Percentiles rank a stretch among this genome's conserved stretches.
Conservation (phyloP, 805 yeast genomes). For the Metschnikowia borealis region DNA sequence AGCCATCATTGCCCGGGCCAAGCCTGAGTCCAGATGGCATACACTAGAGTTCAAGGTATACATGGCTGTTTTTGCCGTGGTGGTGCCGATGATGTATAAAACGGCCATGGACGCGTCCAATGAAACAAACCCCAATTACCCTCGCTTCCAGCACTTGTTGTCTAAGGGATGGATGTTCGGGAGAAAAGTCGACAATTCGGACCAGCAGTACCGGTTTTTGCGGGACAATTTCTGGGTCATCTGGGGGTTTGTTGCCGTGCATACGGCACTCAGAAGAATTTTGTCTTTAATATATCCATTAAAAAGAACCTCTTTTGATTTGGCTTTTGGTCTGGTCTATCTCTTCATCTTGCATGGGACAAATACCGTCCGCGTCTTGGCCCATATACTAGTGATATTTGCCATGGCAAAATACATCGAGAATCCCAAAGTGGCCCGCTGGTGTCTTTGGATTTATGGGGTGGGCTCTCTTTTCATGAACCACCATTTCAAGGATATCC, state of each 20-base stretch:
- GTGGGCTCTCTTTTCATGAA: slow-evolving; percentile 74
- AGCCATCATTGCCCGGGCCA: slow-evolving; percentile 28
- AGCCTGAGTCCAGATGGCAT: slow-evolving; percentile 60
- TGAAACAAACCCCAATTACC: slow-evolving; percentile 70
- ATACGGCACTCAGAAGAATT: slow-evolving; percentile 46
- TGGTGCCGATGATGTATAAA: slow-evolving; percentile 77
- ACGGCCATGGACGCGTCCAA: slow-evolving; percentile 80
- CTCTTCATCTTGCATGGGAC: slow-evolving; percentile 77
- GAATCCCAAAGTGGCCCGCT: slow-evolving; percentile 36
- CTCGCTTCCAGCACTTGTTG: slow-evolving; percentile 54
- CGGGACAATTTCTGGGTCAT: slow-evolving; percentile 73
- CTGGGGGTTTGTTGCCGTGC: slow-evolving; percentile 50
- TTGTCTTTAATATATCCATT: slow-evolving; percentile 18
- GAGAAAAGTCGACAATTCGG: slow-evolving; percentile 88
- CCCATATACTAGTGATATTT: slow-evolving; percentile 56
- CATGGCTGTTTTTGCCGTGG: slow-evolving; percentile 54
- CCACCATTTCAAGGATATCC: slow-evolving; percentile 56
- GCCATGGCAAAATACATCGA: slow-evolving; percentile 38
- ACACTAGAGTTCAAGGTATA: slow-evolving; percentile 75
- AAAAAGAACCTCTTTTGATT: slow-evolving; percentile 63
- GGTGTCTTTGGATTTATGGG: slow-evolving; percentile 72
- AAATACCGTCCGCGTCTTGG: slow-evolving; percentile 56
- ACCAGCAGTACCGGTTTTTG: slow-evolving; percentile 81
- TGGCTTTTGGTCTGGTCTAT: slow-evolving; percentile 65
- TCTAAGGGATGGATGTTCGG: slow-evolving; percentile 89